These are phyloP conservation scores for Boletus semigastroideus DNA, from an alignment of 1,284 basidiomycete genomes.

Conservation along the genomic window DNA sequence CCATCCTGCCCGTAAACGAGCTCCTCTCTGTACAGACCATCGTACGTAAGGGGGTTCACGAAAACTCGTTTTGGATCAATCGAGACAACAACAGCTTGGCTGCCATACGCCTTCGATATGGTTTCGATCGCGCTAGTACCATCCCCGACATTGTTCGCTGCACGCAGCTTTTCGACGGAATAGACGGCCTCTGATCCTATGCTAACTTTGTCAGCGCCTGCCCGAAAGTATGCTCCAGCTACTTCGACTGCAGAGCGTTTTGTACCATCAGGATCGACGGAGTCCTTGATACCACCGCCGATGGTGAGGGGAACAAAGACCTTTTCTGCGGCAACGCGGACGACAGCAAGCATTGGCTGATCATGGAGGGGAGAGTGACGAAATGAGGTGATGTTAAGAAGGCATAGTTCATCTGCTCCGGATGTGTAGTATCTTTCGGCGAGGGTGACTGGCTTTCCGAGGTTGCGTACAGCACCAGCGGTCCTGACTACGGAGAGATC, in stretches of 20 bases:
- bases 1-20: constrained; percentile 58
- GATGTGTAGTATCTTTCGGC: constrained; percentile 84
- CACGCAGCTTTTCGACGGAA: constrained; percentile 84
- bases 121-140: constrained; percentile 92
- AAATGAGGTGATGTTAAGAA: constrained; percentile 99
- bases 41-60: constrained; percentile 65
- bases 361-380: constrained; percentile 92
- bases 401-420: constrained; percentile 95
- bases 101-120: constrained; percentile 90
- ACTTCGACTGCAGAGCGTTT: constrained; percentile 87
- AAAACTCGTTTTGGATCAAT: constrained; percentile 93
- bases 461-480: constrained; percentile 88
- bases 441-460: constrained; percentile 96
- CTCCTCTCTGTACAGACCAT: constrained; percentile 70
- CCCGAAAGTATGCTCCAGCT: constrained; percentile 94
- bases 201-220: constrained; percentile 97
- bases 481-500: constrained; percentile 38
- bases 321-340: constrained; percentile 85
- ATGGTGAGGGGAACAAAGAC: constrained; percentile 99
- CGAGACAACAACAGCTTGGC: constrained; percentile 96
- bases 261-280: constrained; percentile 94
- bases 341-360: constrained; percentile 98
- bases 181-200: constrained; percentile 96
- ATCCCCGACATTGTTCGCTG: constrained; percentile 47
- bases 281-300: constrained; percentile 97